Percentiles rank a stretch among this genome's conserved stretches.
Evolutionary conservation across 2,329 filamentous ascomycete species (phyloP).

Genomic region (Pestalotiopsis fici): DNA sequence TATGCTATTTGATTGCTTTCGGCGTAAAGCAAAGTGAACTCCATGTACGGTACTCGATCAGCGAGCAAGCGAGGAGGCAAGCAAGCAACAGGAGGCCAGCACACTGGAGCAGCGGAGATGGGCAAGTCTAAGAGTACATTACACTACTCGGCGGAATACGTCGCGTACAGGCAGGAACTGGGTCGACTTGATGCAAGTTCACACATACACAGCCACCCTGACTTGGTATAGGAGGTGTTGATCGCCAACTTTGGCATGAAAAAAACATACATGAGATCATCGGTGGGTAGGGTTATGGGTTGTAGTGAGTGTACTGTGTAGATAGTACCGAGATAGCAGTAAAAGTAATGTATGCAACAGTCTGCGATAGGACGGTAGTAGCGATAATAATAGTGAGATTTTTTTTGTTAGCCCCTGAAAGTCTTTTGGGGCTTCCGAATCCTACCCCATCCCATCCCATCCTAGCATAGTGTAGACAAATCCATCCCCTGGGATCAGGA

Average conservation of each 20-base stretch:
- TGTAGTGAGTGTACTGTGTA: not conserved
- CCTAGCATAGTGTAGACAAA: too few species aligned
- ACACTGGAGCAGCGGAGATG: not conserved
- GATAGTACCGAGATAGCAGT: not conserved
- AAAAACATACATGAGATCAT: not conserved
- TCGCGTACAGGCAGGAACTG: not conserved
- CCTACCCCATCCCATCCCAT: not conserved
- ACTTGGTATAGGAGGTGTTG: slow-evolving; percentile 1
- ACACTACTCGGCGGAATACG: not conserved
- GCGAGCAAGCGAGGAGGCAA: not conserved
- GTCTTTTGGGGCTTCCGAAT: not conserved
- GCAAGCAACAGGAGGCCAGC: not conserved
- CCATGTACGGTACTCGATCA: not conserved
- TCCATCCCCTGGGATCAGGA: too few species aligned
- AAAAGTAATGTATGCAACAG: not conserved
- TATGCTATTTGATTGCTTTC: not conserved
- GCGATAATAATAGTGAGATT: not conserved
- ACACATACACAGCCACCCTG: not conserved
- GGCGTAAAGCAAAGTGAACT: not conserved
- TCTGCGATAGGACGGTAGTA: not conserved
- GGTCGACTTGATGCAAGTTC: not conserved
- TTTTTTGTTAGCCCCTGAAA: not conserved
- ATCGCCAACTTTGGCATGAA: not conserved
- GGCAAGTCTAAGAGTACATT: not conserved
- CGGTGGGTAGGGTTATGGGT: not conserved